phyloP scores from a whole-genome alignment of 2,329 filamentous ascomycete genomes.

The Apiospora kogelbergensis region DNA sequence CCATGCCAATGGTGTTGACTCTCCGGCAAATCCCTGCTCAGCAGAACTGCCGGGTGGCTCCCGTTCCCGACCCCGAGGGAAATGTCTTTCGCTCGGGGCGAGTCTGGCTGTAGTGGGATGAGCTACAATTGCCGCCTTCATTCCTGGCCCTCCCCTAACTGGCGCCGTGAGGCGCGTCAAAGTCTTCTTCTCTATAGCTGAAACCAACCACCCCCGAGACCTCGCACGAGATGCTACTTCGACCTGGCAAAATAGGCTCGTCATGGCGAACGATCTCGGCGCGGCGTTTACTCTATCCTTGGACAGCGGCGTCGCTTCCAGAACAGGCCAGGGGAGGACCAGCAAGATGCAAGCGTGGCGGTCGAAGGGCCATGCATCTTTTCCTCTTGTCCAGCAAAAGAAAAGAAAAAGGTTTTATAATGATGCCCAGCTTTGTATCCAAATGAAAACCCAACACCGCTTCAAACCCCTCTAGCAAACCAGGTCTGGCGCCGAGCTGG shows the following conservation, averaged over 20 bases:
- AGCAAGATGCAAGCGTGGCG: conserved; percentile 24
- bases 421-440: conserved; percentile 30
- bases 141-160: conserved; percentile 5
- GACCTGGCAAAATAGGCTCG: conserved; percentile 12
- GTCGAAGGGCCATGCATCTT: conserved; percentile 29
- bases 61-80: not conserved
- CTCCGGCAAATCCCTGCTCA: conserved; percentile 7
- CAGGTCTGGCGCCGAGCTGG: conserved; percentile 26
- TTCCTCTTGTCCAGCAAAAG: conserved; percentile 26
- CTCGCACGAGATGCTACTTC: not conserved
- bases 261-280: conserved; percentile 21
- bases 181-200: conserved; percentile 10
- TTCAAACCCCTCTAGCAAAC: conserved; percentile 25
- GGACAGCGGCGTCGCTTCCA: conserved; percentile 18
- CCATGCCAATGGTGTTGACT: conserved; percentile 11
- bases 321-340: conserved; percentile 15
- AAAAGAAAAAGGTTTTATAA: conserved; percentile 24
- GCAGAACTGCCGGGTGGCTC: conserved; percentile 11
- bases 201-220: not conserved
- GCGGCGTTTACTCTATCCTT: conserved; percentile 29
- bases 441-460: conserved; percentile 28
- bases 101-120: conserved; percentile 15
- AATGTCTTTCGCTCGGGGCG: not conserved
- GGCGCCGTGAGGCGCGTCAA: conserved; percentile 8
- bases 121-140: conserved; percentile 13